These are phyloP conservation scores for Fusarium fracticaudum DNA, from an alignment of 2,329 filamentous ascomycete genomes.

Conservation along the genomic window DNA sequence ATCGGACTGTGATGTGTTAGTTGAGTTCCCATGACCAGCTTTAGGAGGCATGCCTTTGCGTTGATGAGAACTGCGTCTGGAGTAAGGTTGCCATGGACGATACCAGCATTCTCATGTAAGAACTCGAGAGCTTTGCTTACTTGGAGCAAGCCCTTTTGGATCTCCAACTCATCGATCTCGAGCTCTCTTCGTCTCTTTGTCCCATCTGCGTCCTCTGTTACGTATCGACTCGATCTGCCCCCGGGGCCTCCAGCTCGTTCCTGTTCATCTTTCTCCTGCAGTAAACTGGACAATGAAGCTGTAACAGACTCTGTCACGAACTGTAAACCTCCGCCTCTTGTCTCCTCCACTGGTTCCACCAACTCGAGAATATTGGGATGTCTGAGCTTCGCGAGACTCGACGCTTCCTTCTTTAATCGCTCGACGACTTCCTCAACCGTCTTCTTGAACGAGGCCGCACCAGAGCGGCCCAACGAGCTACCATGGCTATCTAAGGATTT, in stretches of 20 bases:
- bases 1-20: constrained; percentile 72
- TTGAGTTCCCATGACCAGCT: not conserved
- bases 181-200: constrained; percentile 79
- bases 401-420: constrained; percentile 89
- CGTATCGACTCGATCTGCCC: constrained; percentile 79
- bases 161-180: constrained; percentile 96
- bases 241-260: constrained; percentile 75
- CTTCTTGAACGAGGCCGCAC: constrained; percentile 76
- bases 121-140: constrained; percentile 95
- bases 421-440: constrained; percentile 91
- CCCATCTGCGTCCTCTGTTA: constrained; percentile 81
- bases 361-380: constrained; percentile 94
- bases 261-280: constrained; percentile 90
- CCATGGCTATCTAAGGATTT: constrained; percentile 77
- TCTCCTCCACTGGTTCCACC: constrained; percentile 95
- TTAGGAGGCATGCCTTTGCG: constrained; percentile 71
- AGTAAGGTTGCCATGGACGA: constrained; percentile 94
- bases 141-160: constrained; percentile 94
- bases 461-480: constrained; percentile 51
- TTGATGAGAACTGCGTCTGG: constrained; percentile 95
- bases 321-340: constrained; percentile 87
- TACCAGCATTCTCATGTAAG: constrained; percentile 90
- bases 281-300: constrained; percentile 81
- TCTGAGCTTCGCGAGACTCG: constrained; percentile 84
- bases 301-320: constrained; percentile 95